Evolutionary conservation across 306 rosid species (phyloP), one percentile per base, ranked within the genome.

Genomic region (Boehmeria nivea): DNA sequence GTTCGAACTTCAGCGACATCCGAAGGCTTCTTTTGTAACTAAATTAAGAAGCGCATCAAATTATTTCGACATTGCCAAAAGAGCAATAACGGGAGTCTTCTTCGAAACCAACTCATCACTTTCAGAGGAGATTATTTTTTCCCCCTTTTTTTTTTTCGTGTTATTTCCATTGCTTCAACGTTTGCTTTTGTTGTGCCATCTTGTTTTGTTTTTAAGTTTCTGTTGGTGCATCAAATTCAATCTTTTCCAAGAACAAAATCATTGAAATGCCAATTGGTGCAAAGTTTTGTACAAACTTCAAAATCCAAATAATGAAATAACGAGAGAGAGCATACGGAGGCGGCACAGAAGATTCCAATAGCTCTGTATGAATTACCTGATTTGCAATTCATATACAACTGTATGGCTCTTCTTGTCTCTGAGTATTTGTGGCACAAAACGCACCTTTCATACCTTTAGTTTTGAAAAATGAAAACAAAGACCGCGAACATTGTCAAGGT

Each of bases 1-100:
- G 60, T 38, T 77, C 93, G 58, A 87, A 87, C 81, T 91, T 91
- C 83, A 74, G 82, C 57, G 95, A 84, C 47, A 84, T 84, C 65
- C 83, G 73, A 54, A 75, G 98, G 60, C 96, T 91, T 72, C 79
- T 91, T 68, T 61, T 91, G 64, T 91, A 78, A 76, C 53, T 49
- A 65, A 71, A 63, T 16, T 8, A 27, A 39, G 22, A 64, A 47
- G 27, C 10, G n/a, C 61, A 53, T 54, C 54, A 2, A 37, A 36
- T 33, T 58, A 23, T 51, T 67, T 73, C 63, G 5, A 60, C 63
- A 50, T 71, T 63, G 59, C 42, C 66, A 54, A 40, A 52, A 51
- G 57, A 17, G 38, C 50, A 58, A 71, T 65, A 60, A 45, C 67
- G 56, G 57, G 59, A 59, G 65, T 22, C 43, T 37, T 36, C 33